phyloP scores from a whole-genome alignment of 2,329 filamentous ascomycete species.

The Verticillium klebahnii region DNA sequence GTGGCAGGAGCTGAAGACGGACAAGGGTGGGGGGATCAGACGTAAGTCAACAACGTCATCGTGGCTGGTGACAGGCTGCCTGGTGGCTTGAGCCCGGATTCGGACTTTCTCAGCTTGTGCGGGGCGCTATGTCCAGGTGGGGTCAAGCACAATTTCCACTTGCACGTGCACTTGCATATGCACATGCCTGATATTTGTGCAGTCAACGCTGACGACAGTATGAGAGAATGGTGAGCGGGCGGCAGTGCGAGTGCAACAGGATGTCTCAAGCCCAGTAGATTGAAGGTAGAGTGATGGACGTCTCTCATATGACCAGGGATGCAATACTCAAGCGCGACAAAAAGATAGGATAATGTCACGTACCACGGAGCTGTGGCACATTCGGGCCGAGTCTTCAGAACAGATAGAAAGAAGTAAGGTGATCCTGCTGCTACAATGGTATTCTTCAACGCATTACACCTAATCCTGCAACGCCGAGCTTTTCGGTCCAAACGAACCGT shows the following conservation, averaged over 20 bases:
- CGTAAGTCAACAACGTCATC: constrained; percentile 16
- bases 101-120: neutral
- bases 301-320: too few species aligned
- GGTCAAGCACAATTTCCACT: neutral
- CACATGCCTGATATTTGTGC: neutral
- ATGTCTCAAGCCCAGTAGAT: too few species aligned
- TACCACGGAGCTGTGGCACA: too few species aligned
- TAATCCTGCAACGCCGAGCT: constrained; percentile 11
- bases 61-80: constrained; percentile 10
- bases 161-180: neutral
- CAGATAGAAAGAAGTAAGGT: neutral
- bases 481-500: constrained; percentile 5
- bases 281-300: too few species aligned
- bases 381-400: too few species aligned
- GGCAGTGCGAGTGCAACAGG: neutral
- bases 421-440: neutral
- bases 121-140: neutral
- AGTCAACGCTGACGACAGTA: neutral
- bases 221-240: neutral
- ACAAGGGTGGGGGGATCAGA: constrained; percentile 1
- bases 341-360: too few species aligned
- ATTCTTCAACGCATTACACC: constrained; percentile 5
- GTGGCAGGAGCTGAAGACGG: constrained; percentile 2
- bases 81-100: neutral
- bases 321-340: too few species aligned